These are phyloP conservation scores for Litsea cubeba DNA, from an alignment of 164 flowering plant genomes.

Conservation along the genomic window DNA sequence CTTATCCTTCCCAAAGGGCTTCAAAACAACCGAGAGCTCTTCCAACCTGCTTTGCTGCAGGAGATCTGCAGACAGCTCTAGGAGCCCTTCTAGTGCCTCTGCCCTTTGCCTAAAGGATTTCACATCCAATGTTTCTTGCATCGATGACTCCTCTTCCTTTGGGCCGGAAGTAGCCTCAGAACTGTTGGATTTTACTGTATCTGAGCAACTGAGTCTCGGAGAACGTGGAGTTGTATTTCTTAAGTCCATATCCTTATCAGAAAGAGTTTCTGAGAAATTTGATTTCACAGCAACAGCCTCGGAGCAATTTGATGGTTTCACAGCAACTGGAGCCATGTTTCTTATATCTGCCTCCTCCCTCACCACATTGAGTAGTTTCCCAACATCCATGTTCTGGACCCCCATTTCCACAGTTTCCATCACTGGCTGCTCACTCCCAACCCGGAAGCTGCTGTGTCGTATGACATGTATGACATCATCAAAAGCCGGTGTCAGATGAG, in stretches of 20 bases:
- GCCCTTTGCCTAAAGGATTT: slow-evolving; percentile 93
- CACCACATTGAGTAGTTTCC: slow-evolving; percentile 54
- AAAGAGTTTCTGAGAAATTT: slow-evolving; percentile 35
- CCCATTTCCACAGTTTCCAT: slow-evolving; percentile 64
- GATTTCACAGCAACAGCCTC: slow-evolving; percentile 31
- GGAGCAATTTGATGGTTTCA: slow-evolving; percentile 35
- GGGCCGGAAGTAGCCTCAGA: slow-evolving; percentile 10
- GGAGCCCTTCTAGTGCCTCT: slow-evolving; percentile 87
- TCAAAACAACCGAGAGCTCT: slow-evolving; percentile 80
- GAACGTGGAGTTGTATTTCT: slow-evolving; percentile 14
- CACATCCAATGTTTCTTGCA: slow-evolving; percentile 79
- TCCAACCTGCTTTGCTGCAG: slow-evolving; percentile 78
- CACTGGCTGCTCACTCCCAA: slow-evolving; percentile 67
- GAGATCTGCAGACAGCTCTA: slow-evolving; percentile 91
- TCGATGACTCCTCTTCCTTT: slow-evolving; percentile 40
- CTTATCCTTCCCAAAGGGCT: slow-evolving; percentile 91
- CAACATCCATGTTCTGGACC: slow-evolving; percentile 61
- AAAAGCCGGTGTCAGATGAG: slow-evolving; percentile 51
- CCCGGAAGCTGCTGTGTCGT: slow-evolving; percentile 78
- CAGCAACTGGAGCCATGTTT: slow-evolving; percentile 25
- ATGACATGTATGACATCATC: slow-evolving; percentile 90
- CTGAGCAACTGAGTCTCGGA: slow-evolving; percentile 30
- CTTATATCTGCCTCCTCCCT: slow-evolving; percentile 53
- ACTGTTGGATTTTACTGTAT: slow-evolving; percentile 28
- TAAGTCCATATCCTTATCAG: slow-evolving; percentile 32